Evolutionary conservation across 768 basidiomycete species (phyloP), one percentile per base, ranked within the genome.

Genomic region (Tricholoma sp.): DNA sequence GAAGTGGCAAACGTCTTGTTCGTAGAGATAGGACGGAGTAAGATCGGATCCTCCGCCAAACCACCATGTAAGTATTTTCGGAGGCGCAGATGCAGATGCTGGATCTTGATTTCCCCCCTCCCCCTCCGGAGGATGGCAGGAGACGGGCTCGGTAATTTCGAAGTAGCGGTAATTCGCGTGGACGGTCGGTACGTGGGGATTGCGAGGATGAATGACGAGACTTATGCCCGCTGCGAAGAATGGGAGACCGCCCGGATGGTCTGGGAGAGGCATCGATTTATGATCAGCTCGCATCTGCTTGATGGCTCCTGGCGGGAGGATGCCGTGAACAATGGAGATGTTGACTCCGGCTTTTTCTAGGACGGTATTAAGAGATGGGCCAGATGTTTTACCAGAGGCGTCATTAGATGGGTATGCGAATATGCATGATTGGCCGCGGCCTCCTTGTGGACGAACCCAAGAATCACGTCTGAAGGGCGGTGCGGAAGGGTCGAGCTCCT

Each of bases 141-240:
- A n/a, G n/a, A 55, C 15, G 3, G 75, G 73, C 60, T 88, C 82
- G 2, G 85, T 86, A 60, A 97, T 84, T 71, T 98, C 96, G 66
- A 99, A 99, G 72, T 98, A 98, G 54, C 97, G 91, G 65, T 95
- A 97, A 70, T 99, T 99, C 57, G 91, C 85, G 69, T 99, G 96
- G 6, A 93, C 87, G 18, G 96, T 98, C 8, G 97, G 94, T 13
- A 91, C 88, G 65, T 92, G 84, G 3, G 96, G 97, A 73, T 94
- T 97, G 53, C 86, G 81, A 0, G 96, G 96, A 70, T 99, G 96
- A 15, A 98, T 79, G 64, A 99, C 93, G 65, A 98, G 81, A 62
- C 89, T 92, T 64, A 98, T 77, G 0, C 97, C 96, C 0, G 89
- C 90, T 12, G 91, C 95, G 65, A 94, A 95, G 79, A 94, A 99